These are phyloP conservation scores for Alternaria metachromatica DNA, from an alignment of 2,329 filamentous ascomycete genomes.

Conservation along the genomic window DNA sequence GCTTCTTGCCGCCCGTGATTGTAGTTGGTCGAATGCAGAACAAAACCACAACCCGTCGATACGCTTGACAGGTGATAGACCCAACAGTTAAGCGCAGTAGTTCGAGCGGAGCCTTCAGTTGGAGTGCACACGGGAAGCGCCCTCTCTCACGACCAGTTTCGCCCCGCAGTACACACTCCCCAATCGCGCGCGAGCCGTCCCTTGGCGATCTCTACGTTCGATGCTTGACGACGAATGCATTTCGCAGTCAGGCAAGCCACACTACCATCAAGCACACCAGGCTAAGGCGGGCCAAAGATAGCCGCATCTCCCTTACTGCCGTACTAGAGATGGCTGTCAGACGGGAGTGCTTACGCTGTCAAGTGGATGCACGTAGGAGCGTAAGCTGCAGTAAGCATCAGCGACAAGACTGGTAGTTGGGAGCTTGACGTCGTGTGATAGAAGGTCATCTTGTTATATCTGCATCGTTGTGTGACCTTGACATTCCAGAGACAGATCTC, in stretches of 20 bases:
- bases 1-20: not conserved
- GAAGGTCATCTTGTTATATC: not conserved
- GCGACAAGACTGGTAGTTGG: conserved; percentile 25
- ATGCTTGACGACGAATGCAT: not conserved
- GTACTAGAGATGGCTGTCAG: conserved; percentile 24
- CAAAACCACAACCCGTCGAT: not conserved
- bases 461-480: conserved; percentile 1
- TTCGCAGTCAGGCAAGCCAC: conserved; percentile 1
- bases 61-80: not conserved
- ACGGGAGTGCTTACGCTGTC: conserved; percentile 16
- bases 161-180: conserved; percentile 5
- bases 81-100: conserved; percentile 1
- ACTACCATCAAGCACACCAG: conserved; percentile 23
- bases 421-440: conserved; percentile 2
- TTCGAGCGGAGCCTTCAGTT: conserved; percentile 3
- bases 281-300: conserved; percentile 10
- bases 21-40: not conserved
- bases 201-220: conserved; percentile 9
- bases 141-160: not conserved
- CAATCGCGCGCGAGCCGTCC: conserved; percentile 1
- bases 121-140: conserved; percentile 9
- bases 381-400: conserved; percentile 38
- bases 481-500: not conserved
- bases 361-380: conserved; percentile 25
- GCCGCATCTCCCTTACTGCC: conserved; percentile 5